Evolutionary conservation across 1,139 yeast genomes (phyloP), one percentile per base, ranked within the genome.

Genomic region (Sugiyamaella paludigena): DNA sequence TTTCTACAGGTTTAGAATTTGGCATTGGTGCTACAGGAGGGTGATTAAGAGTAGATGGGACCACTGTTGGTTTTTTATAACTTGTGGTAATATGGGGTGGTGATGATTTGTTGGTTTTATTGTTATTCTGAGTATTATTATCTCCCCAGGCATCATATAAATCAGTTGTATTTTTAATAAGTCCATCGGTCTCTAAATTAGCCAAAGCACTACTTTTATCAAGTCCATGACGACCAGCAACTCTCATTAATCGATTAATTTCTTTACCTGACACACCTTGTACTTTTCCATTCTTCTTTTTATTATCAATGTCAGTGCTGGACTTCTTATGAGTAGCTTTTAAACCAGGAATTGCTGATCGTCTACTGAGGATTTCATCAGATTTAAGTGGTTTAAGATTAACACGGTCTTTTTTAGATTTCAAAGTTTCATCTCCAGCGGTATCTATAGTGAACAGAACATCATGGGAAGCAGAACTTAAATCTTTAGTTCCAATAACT

Each of bases 321-420:
- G 67, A 62, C 49, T 66, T 60, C 54, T 67, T 68, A 49, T 69
- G 74, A 13, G 67, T 63, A 46, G 72, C 71, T n/a, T 58, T 57
- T 43, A 87, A 70, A 0, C 87, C 87, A 7, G 86, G 84, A 30
- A 87, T 82, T 59, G 91, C 91, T 26, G 96, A 87, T 62, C 87
- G 80, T 55, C 58, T 87, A 71, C 80, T 75, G 52, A 91, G 72
- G 53, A 91, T 91, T 67, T 89, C 96, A 30, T 78, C 76, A 11
- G 88, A 79, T 64, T 85, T 88, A 37, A 68, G 55, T 24, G 75
- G 70, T 52, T 75, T 76, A n/a, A 49, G 33, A 29, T 67, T 69
- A 43, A 71, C 57, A 51, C 75, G 74, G 46, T 72, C 69, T 40
- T 68, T 68, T 40, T 72, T 55, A 4, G 60, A 47, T 31, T 54